Base-by-base conservation (phyloP, 495 filamentous ascomycete genomes). In the Xylaria sp. region DNA sequence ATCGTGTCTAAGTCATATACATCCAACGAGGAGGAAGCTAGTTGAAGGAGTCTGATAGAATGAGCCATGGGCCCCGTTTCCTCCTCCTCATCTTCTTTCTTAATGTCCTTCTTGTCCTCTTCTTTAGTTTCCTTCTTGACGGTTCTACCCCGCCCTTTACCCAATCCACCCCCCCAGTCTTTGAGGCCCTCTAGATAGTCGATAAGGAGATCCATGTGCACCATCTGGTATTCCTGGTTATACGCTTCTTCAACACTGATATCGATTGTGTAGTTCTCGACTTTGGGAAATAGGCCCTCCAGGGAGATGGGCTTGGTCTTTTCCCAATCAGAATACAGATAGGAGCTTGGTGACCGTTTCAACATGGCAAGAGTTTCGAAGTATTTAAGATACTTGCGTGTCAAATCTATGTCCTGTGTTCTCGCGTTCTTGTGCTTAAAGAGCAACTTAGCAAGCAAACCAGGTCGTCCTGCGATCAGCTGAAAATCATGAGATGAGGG, bases 281-380 rank as follows among this genome's bases (percentile, higher is more conserved):
- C 76, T 2, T 69, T 73, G 3, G 76, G 74, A n/a, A 73, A 57
- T 41, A 78, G 57, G 2, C 74, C 76, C 15, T 78, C 72, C 40
- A 78, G 72, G 2, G 71, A 72, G 12, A 76, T 61, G 4, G 19
- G 19, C 1, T 40, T 62, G 0, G 26, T 65, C 6, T 31, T 17
- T 14, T 72, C 48, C 74, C 74, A 78, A 33, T 75, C 74, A 14
- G 29, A 55, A 57, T 63, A 61, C 3, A 78, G 52, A 31, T 72
- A 35, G 3, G 76, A 76, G 35, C 72, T 75, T 8, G 76, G 72
- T 14, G 76, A 73, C 53, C 76, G 71, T 70, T 71, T 72, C 44
- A 78, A 37, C 33, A 76, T 78, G 1, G 76, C 71, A 29, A 78
- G 70, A 4, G 31, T 65, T 68, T 78, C 76, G 37, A 71, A 78